Evolutionary conservation across 352 stramenopile species (phyloP), one percentile per base, ranked within the genome.

Genomic region (Globisporangium okanoganense): DNA sequence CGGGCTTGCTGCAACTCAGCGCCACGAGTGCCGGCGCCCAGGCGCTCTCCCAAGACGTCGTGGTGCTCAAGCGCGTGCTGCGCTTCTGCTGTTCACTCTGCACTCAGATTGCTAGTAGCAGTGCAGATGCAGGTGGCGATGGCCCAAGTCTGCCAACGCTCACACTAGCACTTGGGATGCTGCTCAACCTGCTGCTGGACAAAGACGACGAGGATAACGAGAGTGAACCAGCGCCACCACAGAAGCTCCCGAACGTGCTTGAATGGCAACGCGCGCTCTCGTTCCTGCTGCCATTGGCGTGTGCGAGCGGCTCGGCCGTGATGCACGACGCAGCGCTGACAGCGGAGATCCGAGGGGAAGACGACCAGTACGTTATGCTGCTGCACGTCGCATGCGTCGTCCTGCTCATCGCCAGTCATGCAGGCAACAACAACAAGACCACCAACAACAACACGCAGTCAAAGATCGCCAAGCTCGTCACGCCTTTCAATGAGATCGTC

Each of bases 311-410:
- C 41, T 75, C 68, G 1, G 69, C 72, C 18, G 65, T 93, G 43
- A 72, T 75, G 62, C 58, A 48, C 5, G 72, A 93, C 49, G 61
- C 73, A n/a, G 59, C 72, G 18, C 58, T 90, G 12, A 73, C 66
- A 18, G 56, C 67, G 20, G 74, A 87, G 63, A 72, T 69, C 56
- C 76, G 79, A 5, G 79, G 81, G 29, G 82, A 92, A 65, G 85
- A 94, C 43, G 85, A 95, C 47, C 75, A 72, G 22, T 93, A 90
- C 52, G 71, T 90, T 9, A 83, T 93, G 82, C 65, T 93, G 40
- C 67, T 95, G 40, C 85, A 95, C 52, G 63, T 86, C 1, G 65
- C 80, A 4, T 91, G 78, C 59, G 74, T 90, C 24, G 66, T 95
- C 31, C 66, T 92, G 50, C 75, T 92, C 48, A 85, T 95, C 29